Conservation (phyloP, 257 asterid genomes). For the Solanum ossicruentum region DNA sequence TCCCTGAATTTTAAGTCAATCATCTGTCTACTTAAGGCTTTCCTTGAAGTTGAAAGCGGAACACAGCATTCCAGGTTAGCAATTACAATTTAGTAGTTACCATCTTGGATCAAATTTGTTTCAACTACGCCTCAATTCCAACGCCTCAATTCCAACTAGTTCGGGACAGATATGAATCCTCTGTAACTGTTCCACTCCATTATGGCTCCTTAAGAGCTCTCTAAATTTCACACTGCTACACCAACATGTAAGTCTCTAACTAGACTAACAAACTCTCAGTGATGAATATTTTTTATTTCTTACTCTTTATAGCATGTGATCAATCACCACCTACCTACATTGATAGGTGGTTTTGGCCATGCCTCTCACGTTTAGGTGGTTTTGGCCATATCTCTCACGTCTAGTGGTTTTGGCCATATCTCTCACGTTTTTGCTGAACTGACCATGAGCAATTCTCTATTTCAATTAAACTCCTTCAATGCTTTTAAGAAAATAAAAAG, state of each 20-base stretch:
- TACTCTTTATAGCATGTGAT: neutral
- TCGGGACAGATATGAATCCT: neutral
- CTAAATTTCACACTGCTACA: neutral
- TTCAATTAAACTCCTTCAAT: neutral
- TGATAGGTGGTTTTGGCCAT: neutral
- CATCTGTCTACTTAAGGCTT: neutral
- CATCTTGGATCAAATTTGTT: neutral
- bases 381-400: too few species aligned
- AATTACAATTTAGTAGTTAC: neutral
- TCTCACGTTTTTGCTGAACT: neutral
- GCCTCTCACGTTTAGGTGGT: neutral
- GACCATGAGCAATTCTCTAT: neutral
- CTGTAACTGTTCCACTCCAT: neutral
- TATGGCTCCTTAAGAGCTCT: neutral
- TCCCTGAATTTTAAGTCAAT: neutral
- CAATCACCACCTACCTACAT: neutral
- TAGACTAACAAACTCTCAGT: neutral
- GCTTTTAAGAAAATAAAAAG: neutral
- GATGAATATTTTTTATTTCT: neutral
- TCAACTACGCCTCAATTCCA: neutral
- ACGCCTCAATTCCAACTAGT: neutral
- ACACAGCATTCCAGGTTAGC: neutral
- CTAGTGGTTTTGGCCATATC: too few species aligned
- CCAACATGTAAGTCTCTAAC: neutral
- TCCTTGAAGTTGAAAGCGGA: neutral